Percentiles rank a stretch among this genome's conserved stretches.
Evolutionary conservation across 495 filamentous ascomycete species (phyloP).

Genomic region (Neurospora hispaniola): DNA sequence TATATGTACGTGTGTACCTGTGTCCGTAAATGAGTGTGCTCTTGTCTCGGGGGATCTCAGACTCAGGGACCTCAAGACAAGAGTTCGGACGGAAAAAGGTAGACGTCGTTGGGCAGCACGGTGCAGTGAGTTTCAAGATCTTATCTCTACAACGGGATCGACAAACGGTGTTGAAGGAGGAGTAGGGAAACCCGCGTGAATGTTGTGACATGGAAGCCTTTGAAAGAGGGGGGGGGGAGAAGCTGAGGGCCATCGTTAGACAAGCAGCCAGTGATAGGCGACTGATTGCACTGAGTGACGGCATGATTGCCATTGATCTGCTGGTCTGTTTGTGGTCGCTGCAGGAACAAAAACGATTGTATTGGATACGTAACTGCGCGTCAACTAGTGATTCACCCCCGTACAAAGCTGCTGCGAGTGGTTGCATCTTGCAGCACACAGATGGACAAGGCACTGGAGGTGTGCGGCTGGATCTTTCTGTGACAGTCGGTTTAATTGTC

Average conservation of each 20-base stretch:
- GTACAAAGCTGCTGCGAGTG: neutral
- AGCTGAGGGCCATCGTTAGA: neutral
- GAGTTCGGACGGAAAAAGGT: neutral
- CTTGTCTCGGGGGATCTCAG: neutral
- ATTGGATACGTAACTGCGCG: neutral
- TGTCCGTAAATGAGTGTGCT: neutral
- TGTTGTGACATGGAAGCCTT: neutral
- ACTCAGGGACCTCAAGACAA: neutral
- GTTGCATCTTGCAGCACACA: neutral
- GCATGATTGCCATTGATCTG: neutral
- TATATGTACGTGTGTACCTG: neutral
- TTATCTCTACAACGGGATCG: neutral
- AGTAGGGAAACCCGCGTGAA: neutral
- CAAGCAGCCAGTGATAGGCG: neutral
- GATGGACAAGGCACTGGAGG: neutral
- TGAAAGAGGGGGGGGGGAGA: neutral
- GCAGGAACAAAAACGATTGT: neutral
- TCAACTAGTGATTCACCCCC: neutral
- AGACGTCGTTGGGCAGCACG: neutral
- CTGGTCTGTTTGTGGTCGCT: neutral
- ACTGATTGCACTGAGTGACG: neutral
- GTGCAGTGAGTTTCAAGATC: neutral
- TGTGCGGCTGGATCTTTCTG: neutral
- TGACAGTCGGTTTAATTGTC: neutral
- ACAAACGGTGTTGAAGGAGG: neutral